Evolutionary conservation across 2,329 filamentous ascomycete genomes (phyloP).

Genomic region (Stemphylium lycopersici): DNA sequence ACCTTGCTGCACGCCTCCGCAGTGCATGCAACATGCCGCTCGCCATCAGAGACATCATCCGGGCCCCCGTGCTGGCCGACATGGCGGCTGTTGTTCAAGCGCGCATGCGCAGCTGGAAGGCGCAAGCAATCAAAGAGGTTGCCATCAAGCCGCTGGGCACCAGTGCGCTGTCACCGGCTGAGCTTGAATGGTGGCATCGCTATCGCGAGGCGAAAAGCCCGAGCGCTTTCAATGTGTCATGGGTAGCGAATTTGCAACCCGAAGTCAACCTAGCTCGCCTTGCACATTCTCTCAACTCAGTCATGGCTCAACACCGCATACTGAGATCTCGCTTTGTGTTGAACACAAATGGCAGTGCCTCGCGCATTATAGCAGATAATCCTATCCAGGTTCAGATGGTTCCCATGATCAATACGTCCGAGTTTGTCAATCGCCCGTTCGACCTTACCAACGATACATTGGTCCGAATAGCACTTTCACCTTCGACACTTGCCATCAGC

Average conservation of each 20-base stretch:
- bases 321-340: too few species aligned
- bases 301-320: background rate
- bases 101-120: background rate
- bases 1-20: too few species aligned
- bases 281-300: background rate
- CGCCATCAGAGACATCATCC: background rate
- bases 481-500: background rate
- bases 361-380: too few species aligned
- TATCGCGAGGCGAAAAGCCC: background rate
- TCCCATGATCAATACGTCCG: too few species aligned
- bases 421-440: too few species aligned
- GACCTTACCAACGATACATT: background rate
- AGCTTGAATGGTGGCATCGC: background rate
- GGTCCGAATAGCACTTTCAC: background rate
- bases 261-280: background rate
- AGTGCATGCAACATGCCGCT: background rate
- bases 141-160: background rate
- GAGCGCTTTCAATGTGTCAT: background rate
- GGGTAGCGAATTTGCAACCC: background rate
- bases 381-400: too few species aligned
- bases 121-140: background rate
- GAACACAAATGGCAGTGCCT: too few species aligned
- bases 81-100: background rate
- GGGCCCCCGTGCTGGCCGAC: background rate
- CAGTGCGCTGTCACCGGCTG: background rate